Evolutionary conservation across 257 asterid species (phyloP).

Genomic region (Parsonsia alboflavescens): DNA sequence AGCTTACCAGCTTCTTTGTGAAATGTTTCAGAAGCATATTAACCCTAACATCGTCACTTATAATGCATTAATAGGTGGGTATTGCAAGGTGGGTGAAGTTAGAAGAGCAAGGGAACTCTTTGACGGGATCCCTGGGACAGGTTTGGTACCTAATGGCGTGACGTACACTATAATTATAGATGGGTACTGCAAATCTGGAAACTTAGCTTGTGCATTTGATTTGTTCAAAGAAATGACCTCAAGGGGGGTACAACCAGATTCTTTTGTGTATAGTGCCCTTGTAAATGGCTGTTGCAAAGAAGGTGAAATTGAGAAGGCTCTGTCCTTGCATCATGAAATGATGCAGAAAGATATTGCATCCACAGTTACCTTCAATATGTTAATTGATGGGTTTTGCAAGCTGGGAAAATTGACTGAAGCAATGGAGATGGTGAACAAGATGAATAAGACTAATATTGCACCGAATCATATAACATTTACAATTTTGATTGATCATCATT

Average conservation of each 20-base stretch:
- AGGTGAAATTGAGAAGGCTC: constrained; percentile 60
- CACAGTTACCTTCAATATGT: constrained; percentile 55
- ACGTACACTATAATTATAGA: constrained; percentile 76
- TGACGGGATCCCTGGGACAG: constrained; percentile 46
- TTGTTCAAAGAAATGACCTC: constrained; percentile 60
- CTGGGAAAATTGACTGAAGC: constrained; percentile 55
- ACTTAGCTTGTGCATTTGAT: constrained; percentile 53
- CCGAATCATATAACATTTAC: constrained; percentile 77
- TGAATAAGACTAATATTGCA: constrained; percentile 50
- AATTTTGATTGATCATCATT: constrained; percentile 52
- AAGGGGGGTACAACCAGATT: constrained; percentile 55
- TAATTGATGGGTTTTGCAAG: constrained; percentile 75
- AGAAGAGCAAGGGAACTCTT: constrained; percentile 58
- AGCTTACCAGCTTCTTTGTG: constrained; percentile 59
- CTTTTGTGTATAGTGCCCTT: constrained; percentile 61
- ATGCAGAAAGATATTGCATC: constrained; percentile 54
- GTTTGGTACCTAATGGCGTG: constrained; percentile 57
- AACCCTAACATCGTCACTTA: constrained; percentile 72
- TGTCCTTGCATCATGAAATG: constrained; percentile 46
- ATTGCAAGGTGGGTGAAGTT: constrained; percentile 59
- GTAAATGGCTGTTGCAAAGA: constrained; percentile 78
- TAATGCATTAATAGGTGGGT: constrained; percentile 71
- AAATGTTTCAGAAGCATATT: constrained; percentile 61
- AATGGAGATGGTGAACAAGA: constrained; percentile 48
- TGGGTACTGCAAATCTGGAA: constrained; percentile 65